Base-by-base conservation (phyloP, 352 stramenopile species). In the Pythium dissimile region DNA sequence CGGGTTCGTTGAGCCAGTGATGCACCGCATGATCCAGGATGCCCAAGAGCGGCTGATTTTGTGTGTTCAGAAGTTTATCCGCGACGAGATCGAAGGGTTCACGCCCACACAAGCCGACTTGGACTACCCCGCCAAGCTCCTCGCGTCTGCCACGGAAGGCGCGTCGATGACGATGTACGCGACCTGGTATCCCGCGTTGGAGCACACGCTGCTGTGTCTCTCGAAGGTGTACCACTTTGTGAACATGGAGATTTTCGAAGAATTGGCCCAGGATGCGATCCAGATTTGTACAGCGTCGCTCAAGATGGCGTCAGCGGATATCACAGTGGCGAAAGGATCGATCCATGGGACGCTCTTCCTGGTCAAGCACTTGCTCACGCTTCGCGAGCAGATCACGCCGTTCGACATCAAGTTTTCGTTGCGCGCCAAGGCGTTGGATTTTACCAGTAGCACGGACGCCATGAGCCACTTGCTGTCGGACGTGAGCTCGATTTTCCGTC, bases 231-330 rank as follows among this genome's bases (percentile, higher is more conserved):
- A 94, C 57, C 82, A 84, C 41, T 91, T 84, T 30, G 74, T 94
- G 26, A 88, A 94, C 58, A 88, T 85, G 68, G 75, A 92, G 48
- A 92, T 94, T 43, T 94, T 94, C 31, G 80, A 92, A 57, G 83
- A 92, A 24, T 64, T 94, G 24, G 84, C 84, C 1, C 84, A 92
- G 56, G 84, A 94, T 21, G 84, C 82, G 10, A 91, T 94, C 42
- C 77, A 84, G 23, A 82, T 91, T 27, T 94, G 82, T 48, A 86
- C 82, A 0, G 78, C 68, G 28, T 88, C 84, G 7, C 67, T 94
- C 24, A 87, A 88, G 53, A 88, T 88, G 72, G 84, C 81, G 23
- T 79, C 81, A 0, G 77, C 77, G 3, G 81, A 90, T 47, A 69
- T 94, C 16, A 73, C 67, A 1, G 78, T 61, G 5, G 53, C 65